Evolutionary conservation across 1,139 yeast species (phyloP), one percentile per base, ranked within the genome.

Genomic region (Petasospora rhodanensis): DNA sequence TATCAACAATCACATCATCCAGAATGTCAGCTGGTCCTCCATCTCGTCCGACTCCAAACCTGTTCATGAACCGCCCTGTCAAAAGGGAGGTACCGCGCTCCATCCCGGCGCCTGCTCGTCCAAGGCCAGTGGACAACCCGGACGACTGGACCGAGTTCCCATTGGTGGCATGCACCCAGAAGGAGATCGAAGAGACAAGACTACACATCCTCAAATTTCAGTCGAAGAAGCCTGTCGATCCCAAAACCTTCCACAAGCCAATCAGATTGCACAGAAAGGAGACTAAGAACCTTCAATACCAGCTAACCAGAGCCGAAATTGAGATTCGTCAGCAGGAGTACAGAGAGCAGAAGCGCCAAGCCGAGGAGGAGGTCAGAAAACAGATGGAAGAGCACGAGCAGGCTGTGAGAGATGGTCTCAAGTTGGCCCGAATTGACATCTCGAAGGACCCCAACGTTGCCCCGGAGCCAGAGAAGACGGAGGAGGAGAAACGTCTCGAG

Each of bases 181-280:
- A 79, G 24, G 96, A 86, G 40, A 61, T 85, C 20, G 76, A 76
- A 31, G 86, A 82, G 40, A 70, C 80, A 32, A 70, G 95, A 41
- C 82, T 79, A 43, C 96, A 91, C 55, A 71, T 91, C 21, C 61
- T 89, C 62, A 80, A 81, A 57, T 86, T 91, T 53, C 94, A 82
- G 51, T 70, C 84, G 23, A 76, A 78, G 43, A 72, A 75, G 47
- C 70, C 72, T 29, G 80, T 91, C 21, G 84, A 84, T 44, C 91
- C 93, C 6, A 58, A 59, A 13, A 64, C 73, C 6, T 89, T 84
- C 62, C 86, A 83, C 38, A 70, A 66, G 24, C 98, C 98, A 0
- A 81, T 89, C 13, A 66, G 96, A 46, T 60, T 69, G 56, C 77
- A 83, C 3, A 68, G 72, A 13, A 72, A 76, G 37, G 87, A 96